Conservation (phyloP, 805 yeast species). For the Candida ortonii region DNA sequence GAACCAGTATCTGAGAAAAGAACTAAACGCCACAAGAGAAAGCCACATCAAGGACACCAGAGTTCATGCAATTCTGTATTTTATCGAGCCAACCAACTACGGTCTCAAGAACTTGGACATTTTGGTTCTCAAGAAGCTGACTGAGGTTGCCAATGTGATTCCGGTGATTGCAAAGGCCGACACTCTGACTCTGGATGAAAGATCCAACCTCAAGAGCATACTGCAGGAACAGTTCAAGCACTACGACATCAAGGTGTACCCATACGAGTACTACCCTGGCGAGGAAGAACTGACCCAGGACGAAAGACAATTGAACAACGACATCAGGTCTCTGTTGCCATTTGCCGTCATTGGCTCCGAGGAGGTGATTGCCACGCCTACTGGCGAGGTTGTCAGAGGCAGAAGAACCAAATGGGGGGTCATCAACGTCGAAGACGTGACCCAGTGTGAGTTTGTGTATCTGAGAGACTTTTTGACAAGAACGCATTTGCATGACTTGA, state of each 20-base stretch:
- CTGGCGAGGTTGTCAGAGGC: conserved; percentile 82
- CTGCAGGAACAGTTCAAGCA: conserved; percentile 73
- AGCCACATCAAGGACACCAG: conserved; percentile 78
- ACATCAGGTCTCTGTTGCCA: conserved; percentile 76
- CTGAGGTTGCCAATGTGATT: conserved; percentile 89
- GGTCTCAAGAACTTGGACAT: conserved; percentile 85
- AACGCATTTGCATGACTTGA: conserved; percentile 92
- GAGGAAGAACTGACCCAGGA: conserved; percentile 53
- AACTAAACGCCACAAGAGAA: conserved; percentile 92
- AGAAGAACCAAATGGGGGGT: conserved; percentile 94
- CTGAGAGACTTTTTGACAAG: conserved; percentile 91
- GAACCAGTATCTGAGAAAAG: conserved; percentile 85
- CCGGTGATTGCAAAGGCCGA: conserved; percentile 96
- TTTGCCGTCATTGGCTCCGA: conserved; percentile 95
- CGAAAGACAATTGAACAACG: conserved; percentile 69
- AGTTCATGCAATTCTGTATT: conserved; percentile 90
- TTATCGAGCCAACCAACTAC: conserved; percentile 82
- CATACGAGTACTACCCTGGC: conserved; percentile 51
- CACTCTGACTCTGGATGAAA: conserved; percentile 81
- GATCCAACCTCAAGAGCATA: conserved; percentile 70
- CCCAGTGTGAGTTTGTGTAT: conserved; percentile 93
- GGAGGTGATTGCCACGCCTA: conserved; percentile 59
- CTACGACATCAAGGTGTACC: conserved; percentile 77
- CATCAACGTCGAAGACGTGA: conserved; percentile 88
- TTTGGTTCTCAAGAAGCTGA: conserved; percentile 74